A percentile compares a stretch with the other conserved stretches of the same genome.
phyloP scores from a whole-genome alignment of 805 yeast species.

The Wickerhamiella bombiphila region DNA sequence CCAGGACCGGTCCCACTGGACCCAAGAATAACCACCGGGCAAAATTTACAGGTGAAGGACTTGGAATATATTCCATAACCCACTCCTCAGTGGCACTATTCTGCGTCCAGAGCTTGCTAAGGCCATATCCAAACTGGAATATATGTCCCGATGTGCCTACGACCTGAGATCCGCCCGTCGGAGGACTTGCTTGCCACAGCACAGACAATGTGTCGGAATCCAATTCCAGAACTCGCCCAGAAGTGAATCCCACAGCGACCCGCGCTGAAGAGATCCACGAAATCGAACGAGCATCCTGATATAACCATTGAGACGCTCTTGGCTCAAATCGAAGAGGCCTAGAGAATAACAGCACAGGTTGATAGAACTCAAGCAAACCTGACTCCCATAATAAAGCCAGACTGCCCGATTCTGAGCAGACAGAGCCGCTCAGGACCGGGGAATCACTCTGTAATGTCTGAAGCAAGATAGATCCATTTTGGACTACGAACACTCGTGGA shows the following conservation, averaged over 20 bases:
- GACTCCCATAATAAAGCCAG: conserved; percentile 21
- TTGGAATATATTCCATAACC: conserved; percentile 55
- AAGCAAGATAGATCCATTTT: conserved; percentile 36
- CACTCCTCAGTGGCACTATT: conserved; percentile 49
- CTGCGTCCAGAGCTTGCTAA: conserved; percentile 64
- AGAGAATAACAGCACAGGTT: conserved; percentile 15
- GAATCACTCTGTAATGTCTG: conserved; percentile 63
- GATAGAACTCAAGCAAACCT: conserved; percentile 15
- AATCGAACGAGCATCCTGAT: neutral
- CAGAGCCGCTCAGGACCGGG: conserved; percentile 53
- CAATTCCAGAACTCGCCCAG: neutral
- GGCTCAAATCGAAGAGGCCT: conserved; percentile 8
- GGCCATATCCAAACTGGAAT: conserved; percentile 6
- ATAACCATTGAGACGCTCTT: neutral
- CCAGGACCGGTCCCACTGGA: conserved; percentile 28
- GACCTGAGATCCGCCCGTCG: neutral
- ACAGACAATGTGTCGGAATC: neutral
- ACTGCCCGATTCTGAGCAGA: conserved; percentile 44
- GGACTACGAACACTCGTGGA: conserved; percentile 58
- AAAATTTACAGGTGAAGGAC: conserved; percentile 40
- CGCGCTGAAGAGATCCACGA: neutral
- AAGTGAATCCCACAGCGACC: conserved; percentile 31
- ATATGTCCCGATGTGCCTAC: neutral
- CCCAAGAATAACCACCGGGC: conserved; percentile 39
- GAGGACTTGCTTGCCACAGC: neutral